Evolutionary conservation across 2,329 filamentous ascomycete genomes (phyloP), one percentile per base, ranked within the genome.

Genomic region (Teratosphaeria gauchensis): DNA sequence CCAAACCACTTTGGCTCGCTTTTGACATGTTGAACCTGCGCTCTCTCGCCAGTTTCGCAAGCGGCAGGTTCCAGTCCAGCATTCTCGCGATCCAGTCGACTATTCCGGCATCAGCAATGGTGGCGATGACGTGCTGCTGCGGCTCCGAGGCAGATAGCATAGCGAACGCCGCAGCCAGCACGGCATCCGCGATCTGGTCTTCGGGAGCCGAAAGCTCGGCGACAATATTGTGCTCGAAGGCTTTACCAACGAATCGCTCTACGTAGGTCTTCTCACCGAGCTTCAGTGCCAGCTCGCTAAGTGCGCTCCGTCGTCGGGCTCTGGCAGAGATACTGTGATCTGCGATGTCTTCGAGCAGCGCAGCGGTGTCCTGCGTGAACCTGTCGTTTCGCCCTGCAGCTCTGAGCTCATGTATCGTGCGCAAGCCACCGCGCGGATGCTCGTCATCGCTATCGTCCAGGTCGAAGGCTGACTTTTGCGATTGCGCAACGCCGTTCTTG

Each of bases 201-300:
- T 64, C 72, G 64, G 54, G 24, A 14, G 62, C 76, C 0, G 78
- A 79, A 9, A 88, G 77, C 51, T 82, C 81, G 52, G 82, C 78
- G 56, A 90, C 82, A 16, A 96, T 77, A 32, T 82, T 82, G 57
- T 84, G 81, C 61, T 90, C 88, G 58, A 88, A 83, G 6, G 84
- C 84, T 64, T 90, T 86, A 61, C 91, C 86, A 21, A 88, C 80
- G 66, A 96, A 91, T 61, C 88, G 85, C 19, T 79, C 78, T 31
- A 83, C 76, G 65, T 89, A 91, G 0, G 77, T 77, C 65, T 85
- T 84, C 55, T 86, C 78, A 2, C 74, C 64, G 58, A 85, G 72
- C 63, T 81, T 83, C 30, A 70, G 71, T 56, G 78, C 78, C n/a
- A 86, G 71, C 56, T 84, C 81, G 46, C 83, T 71, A 60, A 85